phyloP scores from a whole-genome alignment of 371 early-diverging fungal genomes.

The Saksenaea vasiformis region DNA sequence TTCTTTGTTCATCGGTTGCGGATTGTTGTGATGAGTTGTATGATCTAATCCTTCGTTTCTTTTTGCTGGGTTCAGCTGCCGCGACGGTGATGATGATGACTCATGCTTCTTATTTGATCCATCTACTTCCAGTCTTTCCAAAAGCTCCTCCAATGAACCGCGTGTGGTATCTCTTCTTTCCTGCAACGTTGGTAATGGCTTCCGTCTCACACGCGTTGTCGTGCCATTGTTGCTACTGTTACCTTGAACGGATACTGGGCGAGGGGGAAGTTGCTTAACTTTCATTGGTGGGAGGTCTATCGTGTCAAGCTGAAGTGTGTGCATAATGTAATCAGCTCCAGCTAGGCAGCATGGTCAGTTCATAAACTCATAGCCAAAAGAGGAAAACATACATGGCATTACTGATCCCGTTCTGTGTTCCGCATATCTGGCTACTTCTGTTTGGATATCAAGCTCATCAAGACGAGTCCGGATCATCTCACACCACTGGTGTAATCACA shows the following conservation, averaged over 20 bases:
- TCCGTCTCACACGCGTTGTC: not conserved
- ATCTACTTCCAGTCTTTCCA: not conserved
- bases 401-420: conserved; percentile 30
- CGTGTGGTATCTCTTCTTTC: not conserved
- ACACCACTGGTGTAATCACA: conserved; percentile 26
- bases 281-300: conserved; percentile 4
- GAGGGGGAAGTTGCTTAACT: not conserved
- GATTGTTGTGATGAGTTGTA: not conserved
- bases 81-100: not conserved
- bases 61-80: not conserved
- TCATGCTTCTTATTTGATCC: not conserved
- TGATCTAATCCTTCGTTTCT: not conserved
- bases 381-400: conserved; percentile 28
- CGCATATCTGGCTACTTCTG: conserved; percentile 31
- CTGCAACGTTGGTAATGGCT: not conserved
- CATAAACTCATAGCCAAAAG: not conserved
- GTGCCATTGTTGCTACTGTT: too few species aligned
- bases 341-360: not conserved
- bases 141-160: not conserved
- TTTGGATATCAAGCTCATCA: conserved; percentile 30
- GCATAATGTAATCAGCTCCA: not conserved
- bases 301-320: conserved; percentile 10
- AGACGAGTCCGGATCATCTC: conserved; percentile 37
- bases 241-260: not conserved
- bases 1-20: not conserved